A percentile compares a stretch with the other conserved stretches of the same genome.
Conservation (phyloP, 352 stramenopile genomes). For the Phytophthora melonis region DNA sequence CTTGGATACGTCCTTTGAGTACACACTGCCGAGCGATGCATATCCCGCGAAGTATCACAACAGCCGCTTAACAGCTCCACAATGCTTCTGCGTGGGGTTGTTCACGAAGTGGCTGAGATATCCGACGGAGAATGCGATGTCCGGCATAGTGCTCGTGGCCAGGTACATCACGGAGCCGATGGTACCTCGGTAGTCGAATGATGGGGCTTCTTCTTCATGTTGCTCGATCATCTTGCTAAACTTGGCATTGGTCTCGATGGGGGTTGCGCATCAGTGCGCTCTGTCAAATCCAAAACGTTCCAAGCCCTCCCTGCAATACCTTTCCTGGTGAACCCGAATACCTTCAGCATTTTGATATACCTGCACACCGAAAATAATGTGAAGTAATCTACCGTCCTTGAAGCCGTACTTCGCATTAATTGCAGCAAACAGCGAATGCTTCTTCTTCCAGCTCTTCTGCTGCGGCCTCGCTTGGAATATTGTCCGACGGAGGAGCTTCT, state of each 20-base stretch:
- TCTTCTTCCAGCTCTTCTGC: neutral
- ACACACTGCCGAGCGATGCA: neutral
- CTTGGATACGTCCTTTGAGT: neutral
- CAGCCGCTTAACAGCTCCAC: neutral
- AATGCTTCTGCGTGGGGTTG: neutral
- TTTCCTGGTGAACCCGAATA: neutral
- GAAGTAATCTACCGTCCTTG: neutral
- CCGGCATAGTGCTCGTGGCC: neutral
- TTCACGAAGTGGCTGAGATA: neutral
- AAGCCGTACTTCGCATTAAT: neutral
- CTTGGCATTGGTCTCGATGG: neutral
- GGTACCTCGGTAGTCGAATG: neutral
- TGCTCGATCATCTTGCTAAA: neutral
- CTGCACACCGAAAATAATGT: neutral
- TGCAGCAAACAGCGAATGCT: neutral
- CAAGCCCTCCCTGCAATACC: neutral
- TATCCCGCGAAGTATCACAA: neutral
- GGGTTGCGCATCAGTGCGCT: neutral
- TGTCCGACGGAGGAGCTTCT: neutral
- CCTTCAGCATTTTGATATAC: neutral
- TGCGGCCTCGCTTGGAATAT: neutral
- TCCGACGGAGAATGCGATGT: neutral
- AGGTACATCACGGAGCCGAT: neutral
- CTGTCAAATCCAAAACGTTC: neutral
- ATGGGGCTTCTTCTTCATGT: neutral